Evolutionary conservation across 2,329 filamentous ascomycete species (phyloP).

Genomic region (Colletotrichum lindemuthianum): DNA sequence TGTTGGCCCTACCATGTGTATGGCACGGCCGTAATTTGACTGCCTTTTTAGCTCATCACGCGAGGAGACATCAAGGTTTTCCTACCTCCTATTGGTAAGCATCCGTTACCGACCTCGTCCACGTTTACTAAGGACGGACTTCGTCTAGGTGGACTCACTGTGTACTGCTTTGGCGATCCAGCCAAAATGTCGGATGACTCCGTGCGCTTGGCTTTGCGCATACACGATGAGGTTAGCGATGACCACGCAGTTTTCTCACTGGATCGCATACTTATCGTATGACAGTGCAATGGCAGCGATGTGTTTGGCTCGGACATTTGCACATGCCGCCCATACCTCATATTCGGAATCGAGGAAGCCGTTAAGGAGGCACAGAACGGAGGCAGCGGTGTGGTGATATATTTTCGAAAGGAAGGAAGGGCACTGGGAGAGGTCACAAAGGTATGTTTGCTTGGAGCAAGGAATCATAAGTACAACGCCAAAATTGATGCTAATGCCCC

Average conservation of each 20-base stretch:
- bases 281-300: slow-evolving; percentile 90
- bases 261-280: neutral
- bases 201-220: slow-evolving; percentile 81
- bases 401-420: slow-evolving; percentile 97
- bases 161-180: slow-evolving; percentile 96
- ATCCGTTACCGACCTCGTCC: neutral
- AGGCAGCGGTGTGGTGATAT: slow-evolving; percentile 94
- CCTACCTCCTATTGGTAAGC: slow-evolving; percentile 84
- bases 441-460: slow-evolving; percentile 59
- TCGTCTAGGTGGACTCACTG: slow-evolving; percentile 78
- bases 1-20: neutral
- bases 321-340: slow-evolving; percentile 94
- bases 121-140: neutral
- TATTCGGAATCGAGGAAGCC: slow-evolving; percentile 96
- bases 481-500: slow-evolving; percentile 43
- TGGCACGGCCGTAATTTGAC: neutral
- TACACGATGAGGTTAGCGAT: slow-evolving; percentile 71
- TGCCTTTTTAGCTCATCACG: slow-evolving; percentile 76
- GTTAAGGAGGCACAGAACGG: slow-evolving; percentile 97
- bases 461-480: neutral
- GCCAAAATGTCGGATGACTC: slow-evolving; percentile 92
- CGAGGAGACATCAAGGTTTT: slow-evolving; percentile 95
- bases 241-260: neutral
- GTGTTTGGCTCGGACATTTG: slow-evolving; percentile 99
- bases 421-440: slow-evolving; percentile 96